Conservation (phyloP, 2,329 filamentous ascomycete species). For the Penicillium freii region DNA sequence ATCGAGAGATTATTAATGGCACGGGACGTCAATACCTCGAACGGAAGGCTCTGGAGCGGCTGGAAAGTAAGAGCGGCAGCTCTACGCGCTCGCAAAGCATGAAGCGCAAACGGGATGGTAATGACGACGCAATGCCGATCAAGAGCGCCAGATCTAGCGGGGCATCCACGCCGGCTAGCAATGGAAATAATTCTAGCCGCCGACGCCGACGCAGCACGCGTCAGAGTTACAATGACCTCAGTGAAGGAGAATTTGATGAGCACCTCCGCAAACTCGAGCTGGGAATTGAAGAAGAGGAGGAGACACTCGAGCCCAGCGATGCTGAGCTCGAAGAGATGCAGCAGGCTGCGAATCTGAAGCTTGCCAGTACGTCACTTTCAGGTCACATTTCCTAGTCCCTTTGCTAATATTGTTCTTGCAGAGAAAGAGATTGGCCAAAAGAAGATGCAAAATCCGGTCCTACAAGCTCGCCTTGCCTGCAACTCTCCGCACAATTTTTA, state of each 20-base stretch:
- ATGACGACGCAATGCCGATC: constrained; percentile 48
- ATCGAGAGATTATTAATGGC: constrained; percentile 79
- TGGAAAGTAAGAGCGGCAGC: constrained; percentile 41
- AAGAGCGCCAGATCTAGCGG: constrained; percentile 77
- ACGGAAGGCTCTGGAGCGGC: constrained; percentile 50
- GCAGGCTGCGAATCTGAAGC: constrained; percentile 65
- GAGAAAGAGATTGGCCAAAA: constrained; percentile 85
- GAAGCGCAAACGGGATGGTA: constrained; percentile 58
- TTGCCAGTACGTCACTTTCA: constrained; percentile 62
- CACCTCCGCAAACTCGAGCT: constrained; percentile 52
- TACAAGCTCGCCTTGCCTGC: constrained; percentile 88
- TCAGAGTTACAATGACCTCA: constrained; percentile 66
- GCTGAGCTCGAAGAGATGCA: constrained; percentile 62
- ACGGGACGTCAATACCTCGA: constrained; percentile 57
- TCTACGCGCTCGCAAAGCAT: constrained; percentile 45
- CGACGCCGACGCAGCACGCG: constrained; percentile 51
- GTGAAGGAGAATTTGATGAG: constrained; percentile 80
- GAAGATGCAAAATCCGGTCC: constrained; percentile 87
- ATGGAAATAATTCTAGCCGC: constrained; percentile 46
- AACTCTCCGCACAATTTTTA: constrained; percentile 97
- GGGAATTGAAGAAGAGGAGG: constrained; percentile 62
- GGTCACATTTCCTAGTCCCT: neutral
- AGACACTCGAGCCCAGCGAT: constrained; percentile 48
- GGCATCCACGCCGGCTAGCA: constrained; percentile 67
- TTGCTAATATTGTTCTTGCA: constrained; percentile 38